A percentile compares a stretch with the other conserved stretches of the same genome.
These are phyloP conservation scores for Pichia thaimueangensis DNA, from an alignment of 805 yeast genomes.

Conservation along the genomic window DNA sequence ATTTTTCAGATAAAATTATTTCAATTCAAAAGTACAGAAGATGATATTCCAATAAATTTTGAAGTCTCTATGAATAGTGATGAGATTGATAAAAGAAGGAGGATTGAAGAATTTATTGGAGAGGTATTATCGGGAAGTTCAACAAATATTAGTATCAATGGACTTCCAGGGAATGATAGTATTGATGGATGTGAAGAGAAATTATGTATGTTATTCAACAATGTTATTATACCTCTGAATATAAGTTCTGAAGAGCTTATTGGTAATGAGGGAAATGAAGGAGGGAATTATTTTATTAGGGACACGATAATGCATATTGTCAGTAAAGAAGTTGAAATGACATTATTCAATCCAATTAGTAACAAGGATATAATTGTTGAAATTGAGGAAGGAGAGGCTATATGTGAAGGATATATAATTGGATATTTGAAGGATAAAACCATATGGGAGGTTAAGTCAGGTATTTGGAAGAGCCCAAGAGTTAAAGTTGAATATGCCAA, in stretches of 20 bases:
- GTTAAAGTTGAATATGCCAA: conserved; percentile 42
- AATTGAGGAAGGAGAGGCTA: conserved; percentile 42
- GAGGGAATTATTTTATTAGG: conserved; percentile 32
- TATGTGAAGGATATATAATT: conserved; percentile 38
- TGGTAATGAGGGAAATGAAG: conserved; percentile 2
- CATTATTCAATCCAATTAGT: conserved; percentile 46
- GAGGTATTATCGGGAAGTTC: conserved; percentile 33
- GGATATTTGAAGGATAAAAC: conserved; percentile 41
- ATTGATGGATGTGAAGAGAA: neutral
- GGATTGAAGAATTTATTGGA: conserved; percentile 30
- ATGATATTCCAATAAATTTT: neutral
- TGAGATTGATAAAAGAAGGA: conserved; percentile 17
- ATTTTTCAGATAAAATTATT: conserved; percentile 18
- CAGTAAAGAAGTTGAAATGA: conserved; percentile 48
- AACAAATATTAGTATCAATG: conserved; percentile 22
- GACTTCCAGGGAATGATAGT: conserved; percentile 20
- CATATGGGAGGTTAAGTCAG: conserved; percentile 43
- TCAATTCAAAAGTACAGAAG: conserved; percentile 21
- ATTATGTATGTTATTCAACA: neutral
- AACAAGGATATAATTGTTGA: conserved; percentile 40
- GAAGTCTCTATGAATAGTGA: conserved; percentile 6
- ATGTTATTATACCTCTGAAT: conserved; percentile 5
- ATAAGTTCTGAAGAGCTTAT: neutral
- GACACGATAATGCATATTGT: conserved; percentile 49
- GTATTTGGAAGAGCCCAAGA: conserved; percentile 42